phyloP scores from a whole-genome alignment of 2,329 filamentous ascomycete species.

The Calonectria ilicicola region DNA sequence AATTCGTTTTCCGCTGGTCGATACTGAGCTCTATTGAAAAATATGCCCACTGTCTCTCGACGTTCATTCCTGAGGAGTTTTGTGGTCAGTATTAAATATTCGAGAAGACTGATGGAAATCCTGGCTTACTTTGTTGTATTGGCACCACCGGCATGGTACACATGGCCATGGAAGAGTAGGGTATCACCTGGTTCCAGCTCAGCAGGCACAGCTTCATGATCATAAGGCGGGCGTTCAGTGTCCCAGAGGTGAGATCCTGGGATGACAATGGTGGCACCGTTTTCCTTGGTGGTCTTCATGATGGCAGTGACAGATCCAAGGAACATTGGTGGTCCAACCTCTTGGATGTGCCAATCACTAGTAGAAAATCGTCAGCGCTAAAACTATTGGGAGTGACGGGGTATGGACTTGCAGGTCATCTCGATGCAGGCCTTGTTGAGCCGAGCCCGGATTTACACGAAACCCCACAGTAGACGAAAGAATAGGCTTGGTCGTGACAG shows the following conservation, averaged over 20 bases:
- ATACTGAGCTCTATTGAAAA: slow-evolving; percentile 27
- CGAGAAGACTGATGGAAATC: rapidly evolving
- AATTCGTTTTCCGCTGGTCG: slow-evolving; percentile 29
- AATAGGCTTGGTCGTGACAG: slow-evolving; percentile 48
- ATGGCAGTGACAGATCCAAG: slow-evolving; percentile 43
- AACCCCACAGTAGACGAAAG: slow-evolving; percentile 52
- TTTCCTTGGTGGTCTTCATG: slow-evolving; percentile 54
- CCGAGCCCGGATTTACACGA: slow-evolving; percentile 53
- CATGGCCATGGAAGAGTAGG: slow-evolving; percentile 52
- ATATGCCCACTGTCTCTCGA: slow-evolving; percentile 28
- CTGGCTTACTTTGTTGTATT: slow-evolving; percentile 46
- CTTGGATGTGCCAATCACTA: slow-evolving; percentile 22
- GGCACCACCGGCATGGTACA: slow-evolving; percentile 55
- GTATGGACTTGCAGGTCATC: slow-evolving; percentile 22
- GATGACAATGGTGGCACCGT: slow-evolving; percentile 56
- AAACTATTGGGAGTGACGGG: neutral
- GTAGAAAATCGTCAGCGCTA: neutral
- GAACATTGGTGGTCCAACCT: slow-evolving; percentile 24
- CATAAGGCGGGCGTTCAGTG: slow-evolving; percentile 48
- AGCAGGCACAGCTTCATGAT: slow-evolving; percentile 52
- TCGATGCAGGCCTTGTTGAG: slow-evolving; percentile 52
- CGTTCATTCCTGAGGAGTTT: neutral
- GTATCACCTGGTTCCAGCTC: slow-evolving; percentile 55
- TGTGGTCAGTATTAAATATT: neutral
- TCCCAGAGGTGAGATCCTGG: slow-evolving; percentile 56